Percentiles rank a stretch among this genome's conserved stretches.
These are phyloP conservation scores for Evernia prunastri DNA, from an alignment of 495 filamentous ascomycete genomes.

Conservation along the genomic window DNA sequence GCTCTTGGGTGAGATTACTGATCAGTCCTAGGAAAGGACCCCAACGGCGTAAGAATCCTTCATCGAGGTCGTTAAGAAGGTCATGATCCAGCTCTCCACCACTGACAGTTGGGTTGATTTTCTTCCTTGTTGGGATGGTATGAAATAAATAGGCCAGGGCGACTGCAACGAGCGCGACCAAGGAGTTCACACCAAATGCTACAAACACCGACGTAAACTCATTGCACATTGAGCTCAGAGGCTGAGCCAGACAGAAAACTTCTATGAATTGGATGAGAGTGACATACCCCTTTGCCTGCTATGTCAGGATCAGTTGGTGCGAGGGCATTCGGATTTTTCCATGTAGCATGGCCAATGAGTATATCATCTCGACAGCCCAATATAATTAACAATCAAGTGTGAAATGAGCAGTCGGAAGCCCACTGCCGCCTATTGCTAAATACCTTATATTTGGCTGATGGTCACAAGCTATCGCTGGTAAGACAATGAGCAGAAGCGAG, in stretches of 20 bases:
- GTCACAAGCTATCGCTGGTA: no score
- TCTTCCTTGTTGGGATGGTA: not conserved
- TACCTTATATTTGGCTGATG: no score
- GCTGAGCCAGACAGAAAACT: not conserved
- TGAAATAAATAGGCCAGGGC: not conserved
- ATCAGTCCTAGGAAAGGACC: not conserved
- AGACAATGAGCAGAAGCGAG: no score
- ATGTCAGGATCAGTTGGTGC: not conserved
- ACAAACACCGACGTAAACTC: not conserved
- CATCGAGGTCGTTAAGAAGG: conserved; percentile 9
- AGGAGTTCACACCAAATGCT: not conserved
- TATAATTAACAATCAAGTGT: not conserved
- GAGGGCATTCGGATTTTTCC: not conserved
- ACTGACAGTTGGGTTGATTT: not conserved
- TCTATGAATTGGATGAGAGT: not conserved
- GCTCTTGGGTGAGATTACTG: not conserved
- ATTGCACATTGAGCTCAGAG: not conserved
- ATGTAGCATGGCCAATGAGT: not conserved
- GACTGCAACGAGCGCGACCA: not conserved
- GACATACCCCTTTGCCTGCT: not conserved
- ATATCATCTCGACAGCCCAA: not conserved
- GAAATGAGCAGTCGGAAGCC: no score
- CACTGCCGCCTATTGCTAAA: no score
- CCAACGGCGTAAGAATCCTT: not conserved
- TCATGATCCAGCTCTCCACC: not conserved